phyloP scores from a whole-genome alignment of 2,329 filamentous ascomycete genomes.

The Torrubiella hemipterigena region DNA sequence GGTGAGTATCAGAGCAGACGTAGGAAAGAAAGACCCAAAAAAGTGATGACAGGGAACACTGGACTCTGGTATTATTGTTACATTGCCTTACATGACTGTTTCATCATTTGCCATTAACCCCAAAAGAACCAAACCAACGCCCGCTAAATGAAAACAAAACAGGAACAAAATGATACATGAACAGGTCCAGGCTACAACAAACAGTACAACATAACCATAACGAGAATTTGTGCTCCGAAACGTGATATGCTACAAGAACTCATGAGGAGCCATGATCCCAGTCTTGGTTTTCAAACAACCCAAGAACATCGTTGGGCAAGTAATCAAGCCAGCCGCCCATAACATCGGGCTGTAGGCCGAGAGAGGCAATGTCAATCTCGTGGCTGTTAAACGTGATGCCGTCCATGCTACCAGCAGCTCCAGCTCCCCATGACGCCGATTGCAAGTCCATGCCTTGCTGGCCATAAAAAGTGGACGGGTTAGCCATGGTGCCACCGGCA shows the following conservation, averaged over 20 bases:
- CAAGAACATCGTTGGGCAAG: conserved; percentile 53
- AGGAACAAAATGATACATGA: too few relatives aligned
- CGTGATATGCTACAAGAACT: not conserved
- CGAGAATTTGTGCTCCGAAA: too few relatives aligned
- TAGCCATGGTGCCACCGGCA: conserved; percentile 27
- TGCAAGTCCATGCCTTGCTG: conserved; percentile 14
- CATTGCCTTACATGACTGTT: too few relatives aligned
- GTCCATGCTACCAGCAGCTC: conserved; percentile 24
- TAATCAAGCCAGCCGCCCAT: conserved; percentile 64
- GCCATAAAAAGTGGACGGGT: conserved; percentile 15
- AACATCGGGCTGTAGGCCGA: conserved; percentile 51
- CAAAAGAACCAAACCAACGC: too few relatives aligned
- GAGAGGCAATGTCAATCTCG: conserved; percentile 60
- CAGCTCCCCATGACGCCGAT: conserved; percentile 17
- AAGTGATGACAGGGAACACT: too few relatives aligned
- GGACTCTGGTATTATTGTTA: too few relatives aligned
- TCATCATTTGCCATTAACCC: too few relatives aligned
- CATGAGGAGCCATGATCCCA: conserved; percentile 10
- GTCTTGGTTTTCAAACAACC: conserved; percentile 34
- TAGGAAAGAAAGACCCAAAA: too few relatives aligned
- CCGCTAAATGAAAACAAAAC: too few relatives aligned
- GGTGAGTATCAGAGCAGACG: too few relatives aligned
- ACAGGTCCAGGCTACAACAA: too few relatives aligned
- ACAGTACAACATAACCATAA: too few relatives aligned
- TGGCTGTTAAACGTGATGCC: conserved; percentile 64